A percentile compares a stretch with the other conserved stretches of the same genome.
These are phyloP conservation scores for Mycena venus DNA, from an alignment of 768 basidiomycete species.

Conservation along the genomic window DNA sequence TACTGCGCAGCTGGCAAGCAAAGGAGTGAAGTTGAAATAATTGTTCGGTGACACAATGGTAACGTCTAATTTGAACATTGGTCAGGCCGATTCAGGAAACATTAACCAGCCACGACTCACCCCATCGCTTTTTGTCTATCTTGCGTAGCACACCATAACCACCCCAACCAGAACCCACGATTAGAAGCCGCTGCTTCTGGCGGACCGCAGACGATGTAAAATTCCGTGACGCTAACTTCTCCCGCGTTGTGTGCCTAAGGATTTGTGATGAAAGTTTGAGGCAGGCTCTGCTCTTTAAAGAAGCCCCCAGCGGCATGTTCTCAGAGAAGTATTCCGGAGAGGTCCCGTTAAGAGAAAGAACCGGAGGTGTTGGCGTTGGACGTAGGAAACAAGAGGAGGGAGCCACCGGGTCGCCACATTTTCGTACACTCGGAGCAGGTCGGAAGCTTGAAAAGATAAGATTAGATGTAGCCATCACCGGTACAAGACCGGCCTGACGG, in stretches of 20 bases:
- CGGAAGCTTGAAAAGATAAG: constrained; percentile 9
- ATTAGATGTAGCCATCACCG: background rate
- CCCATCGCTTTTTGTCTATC: constrained; percentile 80
- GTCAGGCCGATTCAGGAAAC: background rate
- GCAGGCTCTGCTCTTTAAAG: background rate
- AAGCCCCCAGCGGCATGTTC: background rate
- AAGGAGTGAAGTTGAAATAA: constrained; percentile 78
- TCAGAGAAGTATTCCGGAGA: too few relatives aligned
- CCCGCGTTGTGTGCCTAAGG: background rate
- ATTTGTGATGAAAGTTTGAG: background rate
- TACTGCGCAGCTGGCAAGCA: constrained; percentile 79
- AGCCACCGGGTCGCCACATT: background rate
- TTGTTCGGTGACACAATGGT: constrained; percentile 75
- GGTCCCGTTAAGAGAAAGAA: too few relatives aligned
- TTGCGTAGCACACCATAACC: constrained; percentile 78
- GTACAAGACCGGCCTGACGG: background rate
- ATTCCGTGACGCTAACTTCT: constrained; percentile 36
- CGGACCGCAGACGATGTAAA: constrained; percentile 55
- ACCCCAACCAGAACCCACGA: constrained; percentile 85
- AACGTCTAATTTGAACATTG: constrained; percentile 62
- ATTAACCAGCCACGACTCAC: constrained; percentile 52
- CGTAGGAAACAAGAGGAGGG: background rate
- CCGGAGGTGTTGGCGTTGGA: background rate
- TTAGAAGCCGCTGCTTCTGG: constrained; percentile 65
- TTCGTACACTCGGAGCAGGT: constrained; percentile 28